A percentile compares a stretch with the other conserved stretches of the same genome.
Conservation (phyloP, 441 rosid genomes). For the Croton laevigatus region DNA sequence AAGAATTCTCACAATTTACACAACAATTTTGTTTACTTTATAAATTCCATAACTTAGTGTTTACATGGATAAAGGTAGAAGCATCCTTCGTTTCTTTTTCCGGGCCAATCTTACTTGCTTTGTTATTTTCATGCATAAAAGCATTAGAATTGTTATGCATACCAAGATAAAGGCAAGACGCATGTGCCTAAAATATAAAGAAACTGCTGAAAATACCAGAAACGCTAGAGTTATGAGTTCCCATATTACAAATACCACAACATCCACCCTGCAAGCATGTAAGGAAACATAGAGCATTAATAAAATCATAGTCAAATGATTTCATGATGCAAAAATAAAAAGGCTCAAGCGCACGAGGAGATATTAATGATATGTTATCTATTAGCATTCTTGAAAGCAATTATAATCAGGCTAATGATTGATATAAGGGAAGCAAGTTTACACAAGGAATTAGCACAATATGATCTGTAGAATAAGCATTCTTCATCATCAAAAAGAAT, state of each 20-base stretch:
- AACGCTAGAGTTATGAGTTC: slow-evolving; percentile 78
- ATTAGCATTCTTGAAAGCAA: background rate
- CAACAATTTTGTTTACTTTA: slow-evolving; percentile 20
- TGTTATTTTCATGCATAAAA: slow-evolving; percentile 74
- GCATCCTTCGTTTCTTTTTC: slow-evolving; percentile 95
- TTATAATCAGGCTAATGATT: background rate
- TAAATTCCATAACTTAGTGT: slow-evolving; percentile 25
- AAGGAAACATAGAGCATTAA: slow-evolving; percentile 11
- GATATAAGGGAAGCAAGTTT: background rate
- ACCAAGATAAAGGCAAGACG: slow-evolving; percentile 67
- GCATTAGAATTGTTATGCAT: slow-evolving; percentile 61
- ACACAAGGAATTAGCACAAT: too few species aligned
- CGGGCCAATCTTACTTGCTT: slow-evolving; percentile 76
- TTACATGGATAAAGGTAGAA: slow-evolving; percentile 94
- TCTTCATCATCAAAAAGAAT: background rate
- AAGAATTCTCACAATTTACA: slow-evolving; percentile 28
- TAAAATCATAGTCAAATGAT: slow-evolving; percentile 12
- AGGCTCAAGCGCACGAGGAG: background rate
- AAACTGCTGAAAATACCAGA: slow-evolving; percentile 87
- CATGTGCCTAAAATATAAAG: slow-evolving; percentile 75
- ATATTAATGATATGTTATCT: background rate
- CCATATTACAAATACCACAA: slow-evolving; percentile 83
- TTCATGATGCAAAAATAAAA: background rate
- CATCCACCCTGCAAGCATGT: slow-evolving; percentile 75
- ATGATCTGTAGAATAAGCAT: too few species aligned